These are phyloP conservation scores for Colletotrichum tamarilloi DNA, from an alignment of 2,329 filamentous ascomycete species.

Conservation along the genomic window DNA sequence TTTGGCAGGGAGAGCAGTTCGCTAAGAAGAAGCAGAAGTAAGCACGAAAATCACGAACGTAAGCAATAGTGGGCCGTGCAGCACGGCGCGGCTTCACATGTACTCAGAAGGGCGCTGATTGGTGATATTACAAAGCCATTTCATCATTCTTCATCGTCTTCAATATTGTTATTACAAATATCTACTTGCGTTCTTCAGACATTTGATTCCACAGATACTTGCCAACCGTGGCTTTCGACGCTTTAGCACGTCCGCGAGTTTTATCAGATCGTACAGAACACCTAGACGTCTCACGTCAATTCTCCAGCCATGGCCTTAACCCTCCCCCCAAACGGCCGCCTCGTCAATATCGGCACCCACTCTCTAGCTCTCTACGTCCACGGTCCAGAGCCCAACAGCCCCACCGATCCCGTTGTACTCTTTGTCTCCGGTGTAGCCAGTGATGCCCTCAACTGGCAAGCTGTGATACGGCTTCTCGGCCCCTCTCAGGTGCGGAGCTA, in stretches of 20 bases:
- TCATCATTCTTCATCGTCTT: neutral
- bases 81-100: neutral
- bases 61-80: neutral
- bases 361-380: slow-evolving; percentile 19
- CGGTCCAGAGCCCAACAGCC: neutral
- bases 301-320: neutral
- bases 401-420: neutral
- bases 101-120: neutral
- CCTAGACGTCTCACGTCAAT: neutral
- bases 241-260: neutral
- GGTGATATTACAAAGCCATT: neutral
- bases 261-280: neutral
- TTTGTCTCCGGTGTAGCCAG: slow-evolving; percentile 19
- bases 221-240: neutral
- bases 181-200: neutral
- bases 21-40: neutral
- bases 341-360: slow-evolving; percentile 22
- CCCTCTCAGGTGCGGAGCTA: slow-evolving; percentile 10
- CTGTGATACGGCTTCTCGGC: neutral
- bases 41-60: neutral
- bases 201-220: neutral
- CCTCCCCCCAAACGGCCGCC: slow-evolving; percentile 5
- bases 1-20: neutral
- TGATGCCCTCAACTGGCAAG: slow-evolving; percentile 25
- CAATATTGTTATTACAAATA: neutral